Conservation (phyloP, 306 rosid genomes). For the Vigna radiata region DNA sequence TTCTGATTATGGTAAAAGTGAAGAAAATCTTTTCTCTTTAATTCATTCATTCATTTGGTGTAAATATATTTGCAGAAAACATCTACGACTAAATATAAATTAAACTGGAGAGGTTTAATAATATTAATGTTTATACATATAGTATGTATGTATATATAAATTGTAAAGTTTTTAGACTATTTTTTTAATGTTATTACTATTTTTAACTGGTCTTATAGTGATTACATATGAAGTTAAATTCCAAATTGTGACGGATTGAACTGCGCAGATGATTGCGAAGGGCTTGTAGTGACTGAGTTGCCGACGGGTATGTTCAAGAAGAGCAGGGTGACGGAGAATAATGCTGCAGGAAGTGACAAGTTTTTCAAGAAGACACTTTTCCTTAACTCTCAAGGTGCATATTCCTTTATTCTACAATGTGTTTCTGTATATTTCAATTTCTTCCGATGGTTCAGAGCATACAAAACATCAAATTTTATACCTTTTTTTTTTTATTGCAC, state of each 20-base stretch:
- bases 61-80: no score
- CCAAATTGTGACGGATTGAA: constrained; percentile 15
- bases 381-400: constrained; percentile 55
- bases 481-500: background rate
- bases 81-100: no score
- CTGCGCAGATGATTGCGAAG: constrained; percentile 54
- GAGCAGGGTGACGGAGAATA: constrained; percentile 46
- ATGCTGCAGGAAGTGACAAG: constrained; percentile 37
- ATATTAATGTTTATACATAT: no score
- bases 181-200: no score
- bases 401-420: background rate
- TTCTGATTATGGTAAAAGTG: no score
- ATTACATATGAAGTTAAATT: no score
- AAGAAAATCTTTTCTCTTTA: no score
- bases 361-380: constrained; percentile 43
- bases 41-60: no score
- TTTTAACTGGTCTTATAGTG: background rate
- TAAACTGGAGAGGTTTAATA: no score
- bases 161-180: no score
- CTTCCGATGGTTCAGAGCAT: background rate
- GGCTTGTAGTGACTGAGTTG: constrained; percentile 68
- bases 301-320: constrained; percentile 56
- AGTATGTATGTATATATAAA: no score
- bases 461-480: background rate
- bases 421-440: background rate